A percentile compares a stretch with the other conserved stretches of the same genome.
phyloP scores from a whole-genome alignment of 2,329 filamentous ascomycete species.

The Fusarium ambrosium region DNA sequence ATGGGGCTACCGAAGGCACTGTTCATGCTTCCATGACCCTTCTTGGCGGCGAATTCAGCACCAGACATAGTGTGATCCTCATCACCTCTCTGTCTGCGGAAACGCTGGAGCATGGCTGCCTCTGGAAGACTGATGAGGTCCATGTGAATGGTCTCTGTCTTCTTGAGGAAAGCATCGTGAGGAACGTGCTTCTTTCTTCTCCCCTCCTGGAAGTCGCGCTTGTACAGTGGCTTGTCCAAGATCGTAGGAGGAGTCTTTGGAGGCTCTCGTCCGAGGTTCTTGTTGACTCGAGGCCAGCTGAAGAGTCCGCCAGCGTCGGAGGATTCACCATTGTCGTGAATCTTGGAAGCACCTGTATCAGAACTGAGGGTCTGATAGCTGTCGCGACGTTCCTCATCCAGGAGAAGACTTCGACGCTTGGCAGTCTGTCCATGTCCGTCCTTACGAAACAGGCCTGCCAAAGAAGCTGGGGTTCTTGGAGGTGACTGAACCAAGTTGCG shows the following conservation, averaged over 20 bases:
- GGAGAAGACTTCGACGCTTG: constrained; percentile 20
- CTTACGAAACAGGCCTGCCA: constrained; percentile 47
- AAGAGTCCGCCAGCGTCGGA: constrained; percentile 25
- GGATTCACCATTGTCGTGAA: background rate
- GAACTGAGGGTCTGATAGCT: constrained; percentile 53
- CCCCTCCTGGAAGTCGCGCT: constrained; percentile 27
- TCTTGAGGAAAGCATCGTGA: constrained; percentile 41
- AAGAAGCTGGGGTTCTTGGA: constrained; percentile 40
- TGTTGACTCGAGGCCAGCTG: constrained; percentile 45
- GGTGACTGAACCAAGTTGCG: constrained; percentile 37
- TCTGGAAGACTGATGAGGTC: constrained; percentile 55
- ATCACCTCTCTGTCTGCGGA: constrained; percentile 52
- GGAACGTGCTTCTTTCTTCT: constrained; percentile 30
- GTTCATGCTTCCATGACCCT: constrained; percentile 32
- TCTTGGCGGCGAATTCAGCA: constrained; percentile 40
- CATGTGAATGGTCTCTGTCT: constrained; percentile 51
- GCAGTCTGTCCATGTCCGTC: constrained; percentile 18
- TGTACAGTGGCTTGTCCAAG: constrained; percentile 44
- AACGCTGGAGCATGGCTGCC: constrained; percentile 52
- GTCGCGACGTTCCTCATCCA: constrained; percentile 45
- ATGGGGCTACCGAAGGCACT: constrained; percentile 50
- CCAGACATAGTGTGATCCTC: constrained; percentile 54
- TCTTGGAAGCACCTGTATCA: constrained; percentile 23
- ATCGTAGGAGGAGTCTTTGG: constrained; percentile 40
- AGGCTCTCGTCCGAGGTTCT: constrained; percentile 42